Conservation (phyloP, 257 asterid species). For the Primulina eburnea region DNA sequence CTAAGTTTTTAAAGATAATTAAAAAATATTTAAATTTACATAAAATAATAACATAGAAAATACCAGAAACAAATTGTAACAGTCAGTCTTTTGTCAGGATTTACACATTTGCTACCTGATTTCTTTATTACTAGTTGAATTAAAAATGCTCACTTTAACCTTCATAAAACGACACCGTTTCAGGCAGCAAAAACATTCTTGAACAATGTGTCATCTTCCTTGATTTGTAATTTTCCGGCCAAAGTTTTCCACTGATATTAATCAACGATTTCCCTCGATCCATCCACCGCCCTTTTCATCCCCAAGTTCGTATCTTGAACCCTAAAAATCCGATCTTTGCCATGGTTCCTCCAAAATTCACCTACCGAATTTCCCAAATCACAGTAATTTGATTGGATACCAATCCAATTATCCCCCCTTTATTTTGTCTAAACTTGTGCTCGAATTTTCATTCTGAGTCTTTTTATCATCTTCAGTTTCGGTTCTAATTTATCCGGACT, state of each 20-base stretch:
- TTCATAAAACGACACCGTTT: too few relatives aligned
- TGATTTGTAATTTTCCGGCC: not conserved
- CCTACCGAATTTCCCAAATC: not conserved
- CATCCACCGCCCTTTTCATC: too few relatives aligned
- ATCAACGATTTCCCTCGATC: not conserved
- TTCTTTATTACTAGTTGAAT: too few relatives aligned
- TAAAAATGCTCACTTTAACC: too few relatives aligned
- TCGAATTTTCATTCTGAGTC: slow-evolving; percentile 20
- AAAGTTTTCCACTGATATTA: too few relatives aligned
- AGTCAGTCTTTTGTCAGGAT: too few relatives aligned
- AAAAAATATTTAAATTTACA: too few relatives aligned
- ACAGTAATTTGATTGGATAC: slow-evolving; percentile 17
- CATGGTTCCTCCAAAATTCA: not conserved
- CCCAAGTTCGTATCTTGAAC: slow-evolving; percentile 17
- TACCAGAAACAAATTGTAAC: too few relatives aligned
- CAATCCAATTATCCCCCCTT: not conserved
- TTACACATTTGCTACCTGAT: too few relatives aligned
- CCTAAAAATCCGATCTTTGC: slow-evolving; percentile 33
- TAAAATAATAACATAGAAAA: too few relatives aligned
- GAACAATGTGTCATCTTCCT: not conserved
- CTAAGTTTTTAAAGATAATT: too few relatives aligned
- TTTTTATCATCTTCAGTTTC: not conserved
- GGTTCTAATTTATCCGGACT: not conserved
- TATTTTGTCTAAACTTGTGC: slow-evolving; percentile 20
- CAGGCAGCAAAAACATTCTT: not conserved